These are phyloP conservation scores for Cucurbita moschata DNA, from an alignment of 306 rosid genomes.

Conservation along the genomic window DNA sequence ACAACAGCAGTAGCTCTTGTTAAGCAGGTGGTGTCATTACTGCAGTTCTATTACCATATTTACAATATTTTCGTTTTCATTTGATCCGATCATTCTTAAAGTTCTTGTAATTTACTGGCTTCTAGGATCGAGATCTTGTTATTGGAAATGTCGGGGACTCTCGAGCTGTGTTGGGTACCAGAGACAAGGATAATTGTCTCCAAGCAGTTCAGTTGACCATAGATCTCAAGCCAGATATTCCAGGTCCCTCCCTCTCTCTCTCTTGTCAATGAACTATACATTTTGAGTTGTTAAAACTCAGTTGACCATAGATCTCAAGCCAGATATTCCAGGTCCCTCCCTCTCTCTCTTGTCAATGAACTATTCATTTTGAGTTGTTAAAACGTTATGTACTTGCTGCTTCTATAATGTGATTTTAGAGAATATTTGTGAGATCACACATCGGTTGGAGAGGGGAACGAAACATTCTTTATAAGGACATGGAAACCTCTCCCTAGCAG, in stretches of 20 bases:
- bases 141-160: conserved; percentile 91
- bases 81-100: background rate
- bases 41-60: background rate
- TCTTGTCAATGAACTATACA: background rate
- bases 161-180: conserved; percentile 78
- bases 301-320: conserved; percentile 95
- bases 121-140: conserved; percentile 60
- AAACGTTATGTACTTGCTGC: background rate
- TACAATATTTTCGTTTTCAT: background rate
- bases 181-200: conserved; percentile 50
- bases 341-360: background rate
- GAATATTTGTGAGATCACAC: background rate
- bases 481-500: no score
- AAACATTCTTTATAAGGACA: no score
- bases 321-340: conserved; percentile 76
- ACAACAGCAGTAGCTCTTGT: conserved; percentile 84
- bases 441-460: no score
- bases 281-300: no score
- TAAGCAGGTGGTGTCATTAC: conserved; percentile 53
- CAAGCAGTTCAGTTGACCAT: conserved; percentile 79
- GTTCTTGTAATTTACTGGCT: conserved; percentile 2
- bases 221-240: conserved; percentile 94
- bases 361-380: background rate
- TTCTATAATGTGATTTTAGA: background rate
- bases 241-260: conserved; percentile 39